phyloP scores from a whole-genome alignment of 1,284 basidiomycete species.

The Porodaedalea pini region DNA sequence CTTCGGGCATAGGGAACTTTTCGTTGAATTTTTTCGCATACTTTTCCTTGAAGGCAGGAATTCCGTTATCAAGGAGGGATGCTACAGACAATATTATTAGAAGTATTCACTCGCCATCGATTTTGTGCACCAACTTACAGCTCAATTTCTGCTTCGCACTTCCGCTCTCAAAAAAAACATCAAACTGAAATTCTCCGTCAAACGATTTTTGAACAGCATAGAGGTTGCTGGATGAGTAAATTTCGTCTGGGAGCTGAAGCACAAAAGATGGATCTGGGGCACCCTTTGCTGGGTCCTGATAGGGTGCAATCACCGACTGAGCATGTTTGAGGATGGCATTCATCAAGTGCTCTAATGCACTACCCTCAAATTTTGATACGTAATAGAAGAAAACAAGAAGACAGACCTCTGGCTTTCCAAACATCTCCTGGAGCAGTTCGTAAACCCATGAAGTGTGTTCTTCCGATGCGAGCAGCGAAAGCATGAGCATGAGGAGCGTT shows the following conservation, averaged over 20 bases:
- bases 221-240: constrained; percentile 71
- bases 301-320: constrained; percentile 51
- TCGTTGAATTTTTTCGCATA: constrained; percentile 68
- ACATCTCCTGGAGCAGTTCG: constrained; percentile 60
- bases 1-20: constrained; percentile 66
- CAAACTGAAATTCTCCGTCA: constrained; percentile 81
- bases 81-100: constrained; percentile 38
- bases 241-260: constrained; percentile 73
- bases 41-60: constrained; percentile 58
- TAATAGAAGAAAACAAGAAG: constrained; percentile 2
- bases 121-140: constrained; percentile 41
- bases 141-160: constrained; percentile 57
- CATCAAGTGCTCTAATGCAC: constrained; percentile 57
- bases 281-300: constrained; percentile 45
- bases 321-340: constrained; percentile 60
- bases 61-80: constrained; percentile 58
- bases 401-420: constrained; percentile 81
- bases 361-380: not conserved
- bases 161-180: constrained; percentile 79
- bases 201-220: constrained; percentile 85
- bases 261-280: constrained; percentile 78
- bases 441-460: constrained; percentile 70
- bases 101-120: constrained; percentile 19
- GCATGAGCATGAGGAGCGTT: constrained; percentile 52
- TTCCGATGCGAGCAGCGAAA: constrained; percentile 65